Base-by-base conservation (phyloP, 345 rosid genomes). In the Syzygium grande region DNA sequence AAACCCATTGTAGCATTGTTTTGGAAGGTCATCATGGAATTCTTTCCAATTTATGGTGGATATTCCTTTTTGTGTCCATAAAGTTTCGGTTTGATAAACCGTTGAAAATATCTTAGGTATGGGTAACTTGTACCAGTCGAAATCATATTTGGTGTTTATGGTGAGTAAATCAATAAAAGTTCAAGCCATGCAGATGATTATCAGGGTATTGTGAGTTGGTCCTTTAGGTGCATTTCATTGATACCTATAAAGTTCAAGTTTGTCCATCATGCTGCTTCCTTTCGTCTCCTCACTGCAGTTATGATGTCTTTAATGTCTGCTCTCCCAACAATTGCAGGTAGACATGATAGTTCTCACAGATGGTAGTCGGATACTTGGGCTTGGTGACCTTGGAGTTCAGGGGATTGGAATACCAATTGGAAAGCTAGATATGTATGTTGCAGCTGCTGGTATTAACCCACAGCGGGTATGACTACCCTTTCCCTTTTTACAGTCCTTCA, bases 401-500 rank as follows among this genome's bases (percentile, higher is more conserved):
- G 99, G 99, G 52, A 98, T 98, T 86, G 98, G 98, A 43, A 98
- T 96, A 87, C 98, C 99, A 38, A 96, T 98, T 58, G 99, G 99
- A 80, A 98, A 98, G 91, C 97, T 98, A n/a, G 99, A 98, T 91
- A 95, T 98, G 92, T 96, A 98, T 88, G 99, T 98, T 84, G 94
- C 99, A 87, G 99, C 99, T 63, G 99, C 99, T 68, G 99, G 99
- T 88, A 93, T 98, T 92, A 95, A 96, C 85, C 99, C 99, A n/a
- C 98, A 96, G 88, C 94, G 92, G 86, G 99, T 98, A 95, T 41
- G 98, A 23, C 59, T 84, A 23, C 30, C 85, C 61, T 85, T 12
- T 53, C 59, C 41, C 41, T 34, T 14, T 73, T 73, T 27, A 16
- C 43, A 19, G 27, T 73, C 83, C 49, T 73, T 38, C 11, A 14